Base-by-base conservation (phyloP, 2,329 filamentous ascomycete genomes). In the Fusarium sp. region DNA sequence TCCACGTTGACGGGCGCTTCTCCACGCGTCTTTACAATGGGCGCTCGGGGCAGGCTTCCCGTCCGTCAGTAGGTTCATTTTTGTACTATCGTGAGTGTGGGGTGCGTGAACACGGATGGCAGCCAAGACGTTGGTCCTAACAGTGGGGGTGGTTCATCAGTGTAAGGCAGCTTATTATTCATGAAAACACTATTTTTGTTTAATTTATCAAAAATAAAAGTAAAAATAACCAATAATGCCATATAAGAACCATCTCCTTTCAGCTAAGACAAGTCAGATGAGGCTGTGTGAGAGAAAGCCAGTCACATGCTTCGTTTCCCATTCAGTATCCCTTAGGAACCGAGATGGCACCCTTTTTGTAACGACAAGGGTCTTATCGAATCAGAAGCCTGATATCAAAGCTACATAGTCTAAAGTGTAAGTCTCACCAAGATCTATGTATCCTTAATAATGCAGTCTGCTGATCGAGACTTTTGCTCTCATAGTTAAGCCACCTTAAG, bases 231-330 rank as follows among this genome's bases (percentile, higher is more conserved):
- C 23, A 23, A 23, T 3, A 23, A 23, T 23, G n/a, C 57, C 43
- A 37, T 43, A 30, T 41, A 40, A 27, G 39, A 44, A 48, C 41
- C 23, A 50, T 40, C 40, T 48, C 45, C 62, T 37, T 33, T 49
- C 33, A 47, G 50, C 45, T 49, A 23, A 50, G 44, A 51, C 35
- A 43, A 35, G 52, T 67, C 57, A 67, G 56, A 63, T 63, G 49
- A 67, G 65, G 65, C 61, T 52, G 41, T 58, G 61, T 37, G 40
- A 41, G 23, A 35, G 23, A 53, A 22, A 41, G 23, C 32, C 57
- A 67, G 66, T 67, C 66, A 69, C 66, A 69, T 70, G 66, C 39
- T 30, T 47, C 17, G 5, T 67, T 70, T 32, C 57, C 50, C 46
- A 44, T 69, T 63, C 53, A 60, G 66, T 70, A 44, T 22, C 20